phyloP scores from a whole-genome alignment of 192 early-diverging fungal genomes.

The Rhizophlyctis rosea region DNA sequence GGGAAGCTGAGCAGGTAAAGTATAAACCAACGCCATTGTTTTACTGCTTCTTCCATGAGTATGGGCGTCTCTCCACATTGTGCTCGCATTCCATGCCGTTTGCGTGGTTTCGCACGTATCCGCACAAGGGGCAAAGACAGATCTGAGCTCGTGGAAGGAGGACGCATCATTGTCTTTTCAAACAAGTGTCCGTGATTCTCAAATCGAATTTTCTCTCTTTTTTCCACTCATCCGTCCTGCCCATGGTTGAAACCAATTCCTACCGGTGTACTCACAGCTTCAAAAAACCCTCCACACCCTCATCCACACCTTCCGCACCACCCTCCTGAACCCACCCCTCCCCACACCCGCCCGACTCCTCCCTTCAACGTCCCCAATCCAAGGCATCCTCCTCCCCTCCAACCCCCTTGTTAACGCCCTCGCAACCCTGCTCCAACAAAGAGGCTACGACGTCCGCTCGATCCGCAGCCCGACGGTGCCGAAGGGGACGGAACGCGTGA shows the following conservation, averaged over 20 bases:
- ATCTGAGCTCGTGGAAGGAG: too few relatives aligned
- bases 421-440: constrained; percentile 36
- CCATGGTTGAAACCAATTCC: not conserved
- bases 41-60: not conserved
- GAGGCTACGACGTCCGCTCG: constrained; percentile 67
- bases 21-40: constrained; percentile 7
- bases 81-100: not conserved
- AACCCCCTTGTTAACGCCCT: constrained; percentile 50
- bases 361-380: constrained; percentile 69
- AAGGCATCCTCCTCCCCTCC: constrained; percentile 71
- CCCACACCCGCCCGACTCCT: constrained; percentile 37
- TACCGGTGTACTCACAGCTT: constrained; percentile 19
- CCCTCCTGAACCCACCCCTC: not conserved
- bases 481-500: constrained; percentile 70
- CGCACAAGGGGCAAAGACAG: too few relatives aligned
- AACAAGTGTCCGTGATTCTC: too few relatives aligned
- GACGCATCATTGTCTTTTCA: too few relatives aligned
- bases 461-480: constrained; percentile 80
- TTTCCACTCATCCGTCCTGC: too few relatives aligned
- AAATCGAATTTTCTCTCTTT: too few relatives aligned
- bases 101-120: not conserved
- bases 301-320: constrained; percentile 51
- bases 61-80: not conserved
- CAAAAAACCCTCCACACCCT: constrained; percentile 42
- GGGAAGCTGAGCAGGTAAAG: constrained; percentile 54